Conservation (phyloP, 441 rosid genomes). For the Isatis lusitanica region DNA sequence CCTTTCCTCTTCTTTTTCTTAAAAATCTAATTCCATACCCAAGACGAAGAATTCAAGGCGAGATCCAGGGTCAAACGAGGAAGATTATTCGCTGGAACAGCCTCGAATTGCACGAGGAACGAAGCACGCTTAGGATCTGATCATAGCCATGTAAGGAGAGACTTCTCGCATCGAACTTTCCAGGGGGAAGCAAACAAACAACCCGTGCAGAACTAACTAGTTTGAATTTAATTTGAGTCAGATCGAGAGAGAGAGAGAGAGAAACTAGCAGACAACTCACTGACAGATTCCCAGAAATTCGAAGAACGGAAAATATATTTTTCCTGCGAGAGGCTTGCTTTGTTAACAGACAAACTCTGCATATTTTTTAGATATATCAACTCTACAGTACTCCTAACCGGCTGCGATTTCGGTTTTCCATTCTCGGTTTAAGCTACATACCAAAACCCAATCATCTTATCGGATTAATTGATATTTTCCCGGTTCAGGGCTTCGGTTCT, state of each 20-base stretch:
- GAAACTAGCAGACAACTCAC: constrained; percentile 28
- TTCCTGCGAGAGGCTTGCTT: constrained; percentile 22
- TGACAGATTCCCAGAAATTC: constrained; percentile 36
- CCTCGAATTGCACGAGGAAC: constrained; percentile 12
- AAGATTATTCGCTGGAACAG: not conserved
- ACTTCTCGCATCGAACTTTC: constrained; percentile 32
- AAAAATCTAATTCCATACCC: not conserved
- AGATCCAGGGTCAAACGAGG: constrained; percentile 35
- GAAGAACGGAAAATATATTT: not conserved
- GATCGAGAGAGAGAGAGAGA: constrained; percentile 30
- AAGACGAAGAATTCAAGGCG: constrained; percentile 7
- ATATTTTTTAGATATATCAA: not conserved
- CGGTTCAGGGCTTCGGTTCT: not conserved
- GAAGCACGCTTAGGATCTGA: constrained; percentile 32
- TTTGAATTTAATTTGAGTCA: constrained; percentile 30
- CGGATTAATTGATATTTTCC: not conserved
- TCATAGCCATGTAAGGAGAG: constrained; percentile 18
- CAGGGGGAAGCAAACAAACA: constrained; percentile 33
- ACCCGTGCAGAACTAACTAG: constrained; percentile 24
- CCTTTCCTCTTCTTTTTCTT: not conserved
- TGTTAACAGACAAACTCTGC: constrained; percentile 30
- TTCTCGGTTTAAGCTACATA: not conserved
- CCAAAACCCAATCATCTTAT: not conserved
- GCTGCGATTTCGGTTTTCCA: constrained; percentile 17
- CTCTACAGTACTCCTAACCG: constrained; percentile 22